These are phyloP conservation scores for Dactylellina haptotyla DNA, from an alignment of 2,329 filamentous ascomycete genomes.

Conservation along the genomic window DNA sequence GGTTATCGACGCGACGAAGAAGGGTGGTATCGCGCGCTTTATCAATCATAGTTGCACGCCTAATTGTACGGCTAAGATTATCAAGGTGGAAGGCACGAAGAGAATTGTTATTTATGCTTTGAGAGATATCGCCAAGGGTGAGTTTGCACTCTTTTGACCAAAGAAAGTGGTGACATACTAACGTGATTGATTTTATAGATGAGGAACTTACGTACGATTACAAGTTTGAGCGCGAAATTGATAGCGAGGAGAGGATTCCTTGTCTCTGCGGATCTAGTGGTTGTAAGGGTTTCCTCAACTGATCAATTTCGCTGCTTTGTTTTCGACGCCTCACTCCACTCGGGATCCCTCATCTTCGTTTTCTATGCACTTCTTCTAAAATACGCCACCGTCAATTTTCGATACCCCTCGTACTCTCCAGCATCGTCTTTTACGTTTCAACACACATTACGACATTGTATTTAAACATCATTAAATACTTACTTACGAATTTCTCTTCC, in stretches of 20 bases:
- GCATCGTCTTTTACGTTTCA: slow-evolving; percentile 18
- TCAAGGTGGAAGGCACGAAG: slow-evolving; percentile 97
- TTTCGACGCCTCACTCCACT: neutral
- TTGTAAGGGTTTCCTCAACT: slow-evolving; percentile 99
- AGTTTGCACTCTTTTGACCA: slow-evolving; percentile 63
- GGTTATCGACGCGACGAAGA: slow-evolving; percentile 97
- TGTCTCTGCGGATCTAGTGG: slow-evolving; percentile 95
- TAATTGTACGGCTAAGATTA: slow-evolving; percentile 99
- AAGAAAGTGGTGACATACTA: slow-evolving; percentile 1
- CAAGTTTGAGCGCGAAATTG: slow-evolving; percentile 98
- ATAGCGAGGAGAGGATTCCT: slow-evolving; percentile 92
- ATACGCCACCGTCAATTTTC: neutral
- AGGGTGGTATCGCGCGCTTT: slow-evolving; percentile 95
- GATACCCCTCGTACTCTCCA: neutral
- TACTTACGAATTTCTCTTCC: slow-evolving; percentile 17
- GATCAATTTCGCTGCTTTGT: slow-evolving; percentile 56
- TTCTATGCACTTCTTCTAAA: neutral
- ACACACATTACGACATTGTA: slow-evolving; percentile 42
- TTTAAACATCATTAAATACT: slow-evolving; percentile 39
- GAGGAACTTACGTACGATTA: slow-evolving; percentile 99
- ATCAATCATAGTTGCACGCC: slow-evolving; percentile 99
- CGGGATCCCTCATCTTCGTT: neutral
- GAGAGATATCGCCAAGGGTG: slow-evolving; percentile 93
- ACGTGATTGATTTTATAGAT: slow-evolving; percentile 69
- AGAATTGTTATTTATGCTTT: slow-evolving; percentile 98